Percentiles rank a stretch among this genome's conserved stretches.
Evolutionary conservation across 1,284 basidiomycete species (phyloP).

Genomic region (Leccinum huronense): DNA sequence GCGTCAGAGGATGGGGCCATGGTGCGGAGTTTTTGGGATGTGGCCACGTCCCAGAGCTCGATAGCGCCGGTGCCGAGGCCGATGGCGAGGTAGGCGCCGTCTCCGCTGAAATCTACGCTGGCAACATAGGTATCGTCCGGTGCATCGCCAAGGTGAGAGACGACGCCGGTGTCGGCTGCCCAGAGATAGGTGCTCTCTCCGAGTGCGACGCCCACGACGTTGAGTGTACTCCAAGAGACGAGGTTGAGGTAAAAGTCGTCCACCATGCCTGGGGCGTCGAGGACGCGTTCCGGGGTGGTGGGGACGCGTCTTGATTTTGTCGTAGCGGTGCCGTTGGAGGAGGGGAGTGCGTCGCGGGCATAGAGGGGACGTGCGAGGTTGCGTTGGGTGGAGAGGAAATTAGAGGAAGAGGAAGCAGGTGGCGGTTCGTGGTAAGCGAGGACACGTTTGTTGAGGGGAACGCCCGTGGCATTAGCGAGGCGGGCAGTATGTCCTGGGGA

Average conservation of each 20-base stretch:
- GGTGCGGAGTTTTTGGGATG: conserved; percentile 77
- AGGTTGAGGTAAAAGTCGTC: conserved; percentile 99
- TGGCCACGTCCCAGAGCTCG: conserved; percentile 94
- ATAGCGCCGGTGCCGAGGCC: conserved; percentile 85
- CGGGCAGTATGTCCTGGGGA: conserved; percentile 77
- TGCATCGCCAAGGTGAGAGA: conserved; percentile 74
- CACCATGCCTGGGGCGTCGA: conserved; percentile 93
- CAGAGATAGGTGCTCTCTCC: conserved; percentile 85
- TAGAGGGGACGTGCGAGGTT: conserved; percentile 73
- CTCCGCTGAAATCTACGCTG: conserved; percentile 82
- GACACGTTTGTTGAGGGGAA: conserved; percentile 71
- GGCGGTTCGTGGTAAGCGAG: conserved; percentile 78
- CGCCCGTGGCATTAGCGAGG: conserved; percentile 68
- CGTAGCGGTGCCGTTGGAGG: conserved; percentile 59
- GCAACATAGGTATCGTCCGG: conserved; percentile 75
- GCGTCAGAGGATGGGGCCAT: conserved; percentile 56
- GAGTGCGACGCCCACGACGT: conserved; percentile 87
- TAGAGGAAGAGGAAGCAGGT: conserved; percentile 65
- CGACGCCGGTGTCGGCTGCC: conserved; percentile 88
- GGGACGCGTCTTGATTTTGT: conserved; percentile 77
- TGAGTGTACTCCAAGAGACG: conserved; percentile 84
- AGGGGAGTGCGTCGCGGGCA: conserved; percentile 58
- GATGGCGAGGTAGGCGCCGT: conserved; percentile 85
- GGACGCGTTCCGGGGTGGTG: conserved; percentile 83
- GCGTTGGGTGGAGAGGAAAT: conserved; percentile 67